These are phyloP conservation scores for Tetrapisispora namnaoensis DNA, from an alignment of 805 yeast species.

Conservation along the genomic window DNA sequence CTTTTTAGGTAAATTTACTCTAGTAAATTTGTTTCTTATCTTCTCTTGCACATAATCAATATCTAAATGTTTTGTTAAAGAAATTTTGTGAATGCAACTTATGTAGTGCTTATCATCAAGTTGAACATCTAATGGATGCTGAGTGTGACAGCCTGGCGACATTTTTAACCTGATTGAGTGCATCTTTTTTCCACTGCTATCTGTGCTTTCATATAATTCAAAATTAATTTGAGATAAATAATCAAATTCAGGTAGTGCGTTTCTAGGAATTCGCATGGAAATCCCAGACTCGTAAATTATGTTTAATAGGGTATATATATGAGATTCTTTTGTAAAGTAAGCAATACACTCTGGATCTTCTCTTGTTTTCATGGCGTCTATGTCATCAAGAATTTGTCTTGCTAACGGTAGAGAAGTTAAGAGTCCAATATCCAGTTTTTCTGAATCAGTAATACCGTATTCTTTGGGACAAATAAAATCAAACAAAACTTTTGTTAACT, in stretches of 20 bases:
- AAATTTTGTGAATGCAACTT: constrained; percentile 86
- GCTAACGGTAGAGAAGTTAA: constrained; percentile 91
- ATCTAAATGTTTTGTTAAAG: constrained; percentile 87
- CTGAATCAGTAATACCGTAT: constrained; percentile 92
- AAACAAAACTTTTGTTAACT: constrained; percentile 84
- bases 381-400: constrained; percentile 72
- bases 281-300: constrained; percentile 84
- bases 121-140: constrained; percentile 94
- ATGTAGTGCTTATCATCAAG: constrained; percentile 93
- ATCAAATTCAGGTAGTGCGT: constrained; percentile 93
- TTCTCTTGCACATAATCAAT: constrained; percentile 79
- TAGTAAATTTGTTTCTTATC: constrained; percentile 66
- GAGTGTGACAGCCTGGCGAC: constrained; percentile 97
- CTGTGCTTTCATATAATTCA: constrained; percentile 81
- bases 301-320: constrained; percentile 85
- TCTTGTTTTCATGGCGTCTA: constrained; percentile 65
- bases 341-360: constrained; percentile 78
- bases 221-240: constrained; percentile 89
- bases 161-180: constrained; percentile 86
- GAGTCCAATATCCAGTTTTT: constrained; percentile 90
- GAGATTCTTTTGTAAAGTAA: constrained; percentile 94
- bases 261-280: constrained; percentile 92
- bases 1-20: constrained; percentile 85
- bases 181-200: constrained; percentile 59
- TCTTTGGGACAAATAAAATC: constrained; percentile 98